Evolutionary conservation across 2,329 filamentous ascomycete species (phyloP).

Genomic region (Claviceps africana): DNA sequence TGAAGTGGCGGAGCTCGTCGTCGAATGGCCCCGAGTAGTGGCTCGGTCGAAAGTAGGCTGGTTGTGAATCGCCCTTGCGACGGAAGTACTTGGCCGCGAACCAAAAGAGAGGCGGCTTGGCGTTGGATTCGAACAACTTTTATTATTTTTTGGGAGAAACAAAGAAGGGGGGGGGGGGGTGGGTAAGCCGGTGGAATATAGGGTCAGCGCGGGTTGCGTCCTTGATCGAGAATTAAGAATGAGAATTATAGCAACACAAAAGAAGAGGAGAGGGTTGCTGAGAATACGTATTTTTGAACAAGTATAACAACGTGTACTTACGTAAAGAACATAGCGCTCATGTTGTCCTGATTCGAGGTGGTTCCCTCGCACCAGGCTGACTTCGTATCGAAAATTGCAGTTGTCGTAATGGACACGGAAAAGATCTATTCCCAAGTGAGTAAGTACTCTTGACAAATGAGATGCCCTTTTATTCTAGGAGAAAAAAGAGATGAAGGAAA

Average conservation of each 20-base stretch:
- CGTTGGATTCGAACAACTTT: slow-evolving; percentile 56
- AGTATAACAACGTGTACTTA: slow-evolving; percentile 24
- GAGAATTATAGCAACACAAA: too few species aligned
- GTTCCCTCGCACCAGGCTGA: slow-evolving; percentile 42
- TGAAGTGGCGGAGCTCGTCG: slow-evolving; percentile 36
- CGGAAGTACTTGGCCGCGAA: slow-evolving; percentile 39
- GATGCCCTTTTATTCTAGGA: too few species aligned
- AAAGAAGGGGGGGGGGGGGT: not conserved
- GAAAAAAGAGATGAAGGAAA: too few species aligned
- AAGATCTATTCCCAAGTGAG: slow-evolving; percentile 27
- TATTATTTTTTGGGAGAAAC: too few species aligned
- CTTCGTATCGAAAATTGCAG: slow-evolving; percentile 48
- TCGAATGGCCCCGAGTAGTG: slow-evolving; percentile 24
- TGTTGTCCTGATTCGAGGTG: not conserved
- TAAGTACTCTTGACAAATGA: too few species aligned
- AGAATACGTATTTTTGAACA: too few species aligned
- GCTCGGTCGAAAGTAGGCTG: slow-evolving; percentile 25
- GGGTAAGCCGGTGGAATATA: too few species aligned
- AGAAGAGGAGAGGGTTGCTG: too few species aligned
- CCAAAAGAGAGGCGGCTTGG: slow-evolving; percentile 45
- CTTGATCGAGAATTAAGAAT: not conserved
- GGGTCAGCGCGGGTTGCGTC: not conserved
- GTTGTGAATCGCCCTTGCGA: slow-evolving; percentile 22
- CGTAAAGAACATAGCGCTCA: slow-evolving; percentile 30
- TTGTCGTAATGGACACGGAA: slow-evolving; percentile 51